phyloP scores from a whole-genome alignment of 345 rosid species.

The Salix suchowensis region DNA sequence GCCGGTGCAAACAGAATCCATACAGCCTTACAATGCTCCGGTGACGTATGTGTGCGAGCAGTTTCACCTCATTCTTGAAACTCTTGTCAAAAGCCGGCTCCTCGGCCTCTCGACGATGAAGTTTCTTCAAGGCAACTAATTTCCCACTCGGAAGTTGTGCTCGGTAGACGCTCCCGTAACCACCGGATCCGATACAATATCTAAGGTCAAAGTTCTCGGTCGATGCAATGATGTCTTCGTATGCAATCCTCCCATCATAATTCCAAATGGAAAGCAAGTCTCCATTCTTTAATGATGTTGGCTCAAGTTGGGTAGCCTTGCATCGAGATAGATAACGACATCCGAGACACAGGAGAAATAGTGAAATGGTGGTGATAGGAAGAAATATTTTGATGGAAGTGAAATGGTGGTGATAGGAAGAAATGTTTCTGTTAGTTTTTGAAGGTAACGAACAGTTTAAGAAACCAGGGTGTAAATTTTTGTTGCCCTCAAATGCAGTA shows the following conservation, averaged over 20 bases:
- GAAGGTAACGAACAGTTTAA: not conserved
- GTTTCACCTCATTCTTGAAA: not conserved
- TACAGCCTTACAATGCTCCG: not conserved
- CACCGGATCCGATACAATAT: not conserved
- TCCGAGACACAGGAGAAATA: not conserved
- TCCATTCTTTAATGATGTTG: not conserved
- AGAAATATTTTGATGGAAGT: not conserved
- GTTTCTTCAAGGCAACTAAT: slow-evolving; percentile 1
- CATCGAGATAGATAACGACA: not conserved
- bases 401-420: too few relatives aligned
- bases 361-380: not conserved
- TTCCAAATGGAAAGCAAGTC: not conserved
- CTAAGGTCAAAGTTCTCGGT: not conserved
- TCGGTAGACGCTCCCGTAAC: not conserved
- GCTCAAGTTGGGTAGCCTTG: not conserved
- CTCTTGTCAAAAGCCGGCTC: not conserved
- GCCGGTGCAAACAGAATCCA: not conserved
- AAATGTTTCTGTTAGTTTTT: not conserved
- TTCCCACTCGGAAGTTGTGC: not conserved
- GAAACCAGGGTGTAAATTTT: not conserved
- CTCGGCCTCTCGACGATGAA: not conserved
- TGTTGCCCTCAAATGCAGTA: too few relatives aligned
- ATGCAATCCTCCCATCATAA: slow-evolving; percentile 1
- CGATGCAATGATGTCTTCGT: slow-evolving; percentile 4
- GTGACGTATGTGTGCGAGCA: not conserved